Evolutionary conservation across 306 rosid genomes (phyloP).

Genomic region (Canavalia ensiformis): DNA sequence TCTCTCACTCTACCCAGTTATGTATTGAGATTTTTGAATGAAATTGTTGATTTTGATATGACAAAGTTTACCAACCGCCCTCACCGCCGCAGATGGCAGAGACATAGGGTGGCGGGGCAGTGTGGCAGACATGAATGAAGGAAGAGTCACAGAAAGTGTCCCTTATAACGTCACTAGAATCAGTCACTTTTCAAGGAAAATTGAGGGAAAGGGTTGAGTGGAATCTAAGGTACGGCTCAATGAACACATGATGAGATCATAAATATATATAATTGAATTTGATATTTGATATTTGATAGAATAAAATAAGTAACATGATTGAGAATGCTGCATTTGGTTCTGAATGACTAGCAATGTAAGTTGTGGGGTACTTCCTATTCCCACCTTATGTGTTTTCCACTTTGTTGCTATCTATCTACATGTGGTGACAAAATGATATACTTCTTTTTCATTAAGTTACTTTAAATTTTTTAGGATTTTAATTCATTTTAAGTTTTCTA

Average conservation of each 20-base stretch:
- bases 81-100: constrained; percentile 31
- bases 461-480: no score
- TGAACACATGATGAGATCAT: not conserved
- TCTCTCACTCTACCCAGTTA: not conserved
- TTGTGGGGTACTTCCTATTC: no score
- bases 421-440: no score
- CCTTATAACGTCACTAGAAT: constrained; percentile 17
- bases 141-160: not conserved
- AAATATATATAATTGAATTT: no score
- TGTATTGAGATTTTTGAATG: not conserved
- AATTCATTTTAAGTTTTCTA: no score
- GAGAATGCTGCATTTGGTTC: no score
- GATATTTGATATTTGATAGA: no score
- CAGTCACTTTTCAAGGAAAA: constrained; percentile 18
- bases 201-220: constrained; percentile 40
- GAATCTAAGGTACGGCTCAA: constrained; percentile 43
- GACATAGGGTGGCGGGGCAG: constrained; percentile 50
- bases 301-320: no score
- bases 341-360: no score
- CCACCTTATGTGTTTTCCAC: no score
- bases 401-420: no score
- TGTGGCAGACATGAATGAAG: not conserved
- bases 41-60: not conserved
- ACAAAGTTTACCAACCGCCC: not conserved
- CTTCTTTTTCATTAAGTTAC: no score